Evolutionary conservation across 2,329 filamentous ascomycete genomes (phyloP), one percentile per base, ranked within the genome.

Genomic region (Arthrobotrys iridis): DNA sequence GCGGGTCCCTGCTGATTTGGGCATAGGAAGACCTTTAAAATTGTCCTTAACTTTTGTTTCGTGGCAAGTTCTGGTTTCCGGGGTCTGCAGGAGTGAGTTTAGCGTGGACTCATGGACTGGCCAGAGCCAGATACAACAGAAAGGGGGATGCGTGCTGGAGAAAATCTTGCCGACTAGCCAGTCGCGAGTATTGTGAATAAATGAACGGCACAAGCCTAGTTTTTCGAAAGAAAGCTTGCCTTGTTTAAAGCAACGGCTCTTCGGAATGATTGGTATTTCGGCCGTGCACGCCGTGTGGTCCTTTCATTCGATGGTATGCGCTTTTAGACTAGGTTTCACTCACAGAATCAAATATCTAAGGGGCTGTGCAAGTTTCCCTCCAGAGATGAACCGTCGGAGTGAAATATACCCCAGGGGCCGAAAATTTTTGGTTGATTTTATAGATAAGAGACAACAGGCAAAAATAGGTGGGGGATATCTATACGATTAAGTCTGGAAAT

Each of bases 401-500:
- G 10, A 37, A 24, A 22, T 37, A 37, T 55, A 24, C 28, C 37
- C 2, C 50, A 28, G 24, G 50, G 30, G 50, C 11, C 15, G 18
- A 37, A 55, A 55, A 20, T 30, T 55, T 55, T 55, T 55, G 50
- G 50, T 55, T 55, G 30, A 37, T 37, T 55, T 30, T 24, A 11
- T 24, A 55, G 50, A 55, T 30, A 30, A 55, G 30, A 37, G 3
- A 18, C 24, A n/a, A 18, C 20, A 22, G 37, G 10, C 18, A 13
- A 22, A n/a, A 28, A 43, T 43, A 22, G 13, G 35, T 30, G 35
- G 35, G 22, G 35, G 55, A 41, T 45, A 43, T 45, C 24, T 35
- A 43, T 59, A 46, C 58, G 40, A 48, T 20, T 62, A 10, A 62
- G 41, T 62, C 24, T 33, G 58, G 58, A 62, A 62, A 33, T 62